These are phyloP conservation scores for Xylaria sp. DNA, from an alignment of 2,329 filamentous ascomycete genomes.

Conservation along the genomic window DNA sequence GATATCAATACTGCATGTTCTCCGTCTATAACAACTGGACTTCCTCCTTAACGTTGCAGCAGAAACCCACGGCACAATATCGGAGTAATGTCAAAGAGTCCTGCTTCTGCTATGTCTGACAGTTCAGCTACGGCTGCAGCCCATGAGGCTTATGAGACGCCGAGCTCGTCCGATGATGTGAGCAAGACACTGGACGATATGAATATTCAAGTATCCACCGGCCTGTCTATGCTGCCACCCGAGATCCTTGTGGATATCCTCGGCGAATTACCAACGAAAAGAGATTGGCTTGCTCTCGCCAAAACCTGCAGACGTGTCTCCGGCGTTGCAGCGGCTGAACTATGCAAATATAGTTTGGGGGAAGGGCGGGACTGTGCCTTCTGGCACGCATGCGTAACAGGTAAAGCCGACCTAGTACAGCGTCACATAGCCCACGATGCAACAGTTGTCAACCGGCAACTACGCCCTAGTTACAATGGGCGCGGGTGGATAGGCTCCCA, in stretches of 20 bases:
- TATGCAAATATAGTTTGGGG: conserved; percentile 6
- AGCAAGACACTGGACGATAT: not conserved
- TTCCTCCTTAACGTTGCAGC: too few relatives aligned
- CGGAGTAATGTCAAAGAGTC: not conserved
- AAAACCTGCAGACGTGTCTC: conserved; percentile 20
- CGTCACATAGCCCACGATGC: conserved; percentile 19
- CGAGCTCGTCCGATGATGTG: not conserved
- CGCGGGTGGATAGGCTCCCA: not conserved
- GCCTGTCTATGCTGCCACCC: conserved; percentile 12
- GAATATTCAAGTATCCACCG: not conserved
- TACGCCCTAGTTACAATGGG: not conserved
- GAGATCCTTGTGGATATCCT: conserved; percentile 28
- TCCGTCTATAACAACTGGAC: not conserved
- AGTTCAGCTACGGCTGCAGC: not conserved
- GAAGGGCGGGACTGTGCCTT: conserved; percentile 6
- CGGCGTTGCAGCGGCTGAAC: conserved; percentile 5
- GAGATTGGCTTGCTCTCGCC: conserved; percentile 27
- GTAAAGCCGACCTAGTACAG: conserved; percentile 12
- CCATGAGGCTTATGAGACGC: not conserved
- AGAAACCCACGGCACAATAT: not conserved
- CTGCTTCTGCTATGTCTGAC: not conserved
- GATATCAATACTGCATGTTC: not conserved
- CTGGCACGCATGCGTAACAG: conserved; percentile 24
- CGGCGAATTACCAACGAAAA: not conserved
- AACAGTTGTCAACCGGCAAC: conserved; percentile 12